Evolutionary conservation across 768 basidiomycete genomes (phyloP).

Genomic region (Porpolomopsis calyptriformis): DNA sequence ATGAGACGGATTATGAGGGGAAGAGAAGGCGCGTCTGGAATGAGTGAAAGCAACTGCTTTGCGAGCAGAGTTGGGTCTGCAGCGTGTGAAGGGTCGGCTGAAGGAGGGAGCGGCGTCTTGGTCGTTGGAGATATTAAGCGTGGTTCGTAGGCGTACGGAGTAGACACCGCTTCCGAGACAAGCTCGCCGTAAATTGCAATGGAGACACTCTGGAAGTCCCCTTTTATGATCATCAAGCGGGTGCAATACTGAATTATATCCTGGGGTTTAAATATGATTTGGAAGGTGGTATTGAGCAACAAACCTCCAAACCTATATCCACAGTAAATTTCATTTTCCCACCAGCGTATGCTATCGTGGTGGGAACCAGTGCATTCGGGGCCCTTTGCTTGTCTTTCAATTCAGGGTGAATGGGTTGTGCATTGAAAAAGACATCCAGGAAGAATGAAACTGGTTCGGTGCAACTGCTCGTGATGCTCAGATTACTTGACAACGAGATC

Average conservation of each 20-base stretch:
- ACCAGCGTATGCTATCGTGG: constrained; percentile 61
- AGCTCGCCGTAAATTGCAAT: constrained; percentile 53
- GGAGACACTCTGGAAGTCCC: constrained; percentile 57
- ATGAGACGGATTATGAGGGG: constrained; percentile 58
- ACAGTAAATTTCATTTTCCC: constrained; percentile 55
- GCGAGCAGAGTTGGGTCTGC: constrained; percentile 54
- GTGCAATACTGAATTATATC: constrained; percentile 48
- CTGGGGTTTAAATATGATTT: background rate
- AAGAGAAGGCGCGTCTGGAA: constrained; percentile 54
- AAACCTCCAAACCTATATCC: constrained; percentile 60
- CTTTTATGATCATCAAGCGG: constrained; percentile 71
- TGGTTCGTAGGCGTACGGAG: constrained; percentile 33
- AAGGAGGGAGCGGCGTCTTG: constrained; percentile 33
- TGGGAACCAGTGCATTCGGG: constrained; percentile 63
- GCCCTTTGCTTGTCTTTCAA: constrained; percentile 51
- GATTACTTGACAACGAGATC: background rate
- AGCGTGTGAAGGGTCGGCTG: constrained; percentile 51
- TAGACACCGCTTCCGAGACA: constrained; percentile 32
- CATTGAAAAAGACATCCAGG: constrained; percentile 67
- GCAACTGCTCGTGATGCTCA: constrained; percentile 29
- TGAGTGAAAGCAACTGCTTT: constrained; percentile 46
- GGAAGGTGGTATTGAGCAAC: constrained; percentile 13
- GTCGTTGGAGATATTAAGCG: constrained; percentile 25
- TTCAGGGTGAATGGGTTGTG: constrained; percentile 39
- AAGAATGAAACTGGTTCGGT: constrained; percentile 70